Base-by-base conservation (phyloP, 1,139 yeast genomes). In the Yamadazyma dendronema region DNA sequence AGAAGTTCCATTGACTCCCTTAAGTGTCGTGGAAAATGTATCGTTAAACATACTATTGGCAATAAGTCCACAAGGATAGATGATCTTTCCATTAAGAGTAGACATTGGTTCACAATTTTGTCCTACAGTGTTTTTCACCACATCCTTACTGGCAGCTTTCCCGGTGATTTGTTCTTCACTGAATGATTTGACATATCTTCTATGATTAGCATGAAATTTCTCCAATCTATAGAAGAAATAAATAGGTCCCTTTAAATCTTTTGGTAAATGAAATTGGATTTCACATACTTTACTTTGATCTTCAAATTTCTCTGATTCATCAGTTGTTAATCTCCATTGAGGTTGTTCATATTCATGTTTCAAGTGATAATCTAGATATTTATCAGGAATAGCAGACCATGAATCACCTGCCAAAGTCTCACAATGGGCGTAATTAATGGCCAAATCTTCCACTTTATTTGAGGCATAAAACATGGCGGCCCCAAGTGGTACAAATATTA, bases 91-190 rank as follows among this genome's bases (percentile, higher is more conserved):
- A 29, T 81, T 73, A 48, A 79, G 70, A 8, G 72, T 54, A 3
- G 82, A 72, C 52, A 92, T 72, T 3, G 99, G 98, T 55, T 86
- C 77, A 67, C 99, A 92, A 57, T 85, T 87, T 55, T 85, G 92
- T 35, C 94, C 95, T 30, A 72, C 77, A 0, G 83, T 74, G 49
- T 82, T 74, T 53, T 84, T 82, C 43, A 92, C 79, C 24, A 59
- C 67, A 34, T 61, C 43, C 13, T 67, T 62, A 14, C 80, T 65
- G 6, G 88, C 85, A 3, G 76, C 74, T 42, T 81, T 62, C 25
- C 98, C 98, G 44, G 81, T 79, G 35, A 92, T 65, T 64, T 92
- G 98, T 50, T 84, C 88, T 60, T 92, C 97, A 61, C 89, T 83
- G 58, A 81, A 89, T 4, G 96, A 86, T 57, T 86, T 83, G 30